phyloP scores from a whole-genome alignment of 257 asterid genomes.

The Solanum lycopersicoides region DNA sequence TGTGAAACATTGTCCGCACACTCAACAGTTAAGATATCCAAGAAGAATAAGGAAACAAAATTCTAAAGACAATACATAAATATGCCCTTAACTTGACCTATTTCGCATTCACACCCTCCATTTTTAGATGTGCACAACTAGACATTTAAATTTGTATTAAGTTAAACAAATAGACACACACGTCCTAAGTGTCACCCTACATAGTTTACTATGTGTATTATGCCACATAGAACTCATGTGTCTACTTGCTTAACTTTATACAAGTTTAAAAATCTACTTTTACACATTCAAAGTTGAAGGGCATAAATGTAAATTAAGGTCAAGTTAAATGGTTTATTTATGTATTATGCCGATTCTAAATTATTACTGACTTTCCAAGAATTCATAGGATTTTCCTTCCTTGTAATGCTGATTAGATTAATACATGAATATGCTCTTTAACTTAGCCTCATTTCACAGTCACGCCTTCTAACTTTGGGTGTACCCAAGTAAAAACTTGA shows the following conservation, averaged over 20 bases:
- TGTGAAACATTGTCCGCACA: background rate
- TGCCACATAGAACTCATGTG: background rate
- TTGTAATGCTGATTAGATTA: background rate
- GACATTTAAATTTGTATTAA: no score
- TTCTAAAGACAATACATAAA: no score
- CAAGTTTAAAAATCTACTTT: no score
- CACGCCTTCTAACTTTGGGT: background rate
- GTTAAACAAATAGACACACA: background rate
- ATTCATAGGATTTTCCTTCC: background rate
- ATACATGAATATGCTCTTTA: background rate
- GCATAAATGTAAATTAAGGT: no score
- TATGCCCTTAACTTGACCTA: no score
- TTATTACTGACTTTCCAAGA: background rate
- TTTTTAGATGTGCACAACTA: background rate
- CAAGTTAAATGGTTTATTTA: background rate
- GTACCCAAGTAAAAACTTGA: background rate
- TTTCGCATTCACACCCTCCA: background rate
- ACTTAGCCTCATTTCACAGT: background rate
- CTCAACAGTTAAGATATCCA: no score
- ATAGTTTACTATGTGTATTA: background rate
- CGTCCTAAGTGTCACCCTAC: background rate
- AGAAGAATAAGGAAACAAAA: no score
- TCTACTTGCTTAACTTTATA: background rate
- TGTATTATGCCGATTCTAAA: background rate
- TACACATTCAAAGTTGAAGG: no score